Conservation (phyloP, 2,329 filamentous ascomycete genomes). For the Zelopaecilomyces penicillatus region DNA sequence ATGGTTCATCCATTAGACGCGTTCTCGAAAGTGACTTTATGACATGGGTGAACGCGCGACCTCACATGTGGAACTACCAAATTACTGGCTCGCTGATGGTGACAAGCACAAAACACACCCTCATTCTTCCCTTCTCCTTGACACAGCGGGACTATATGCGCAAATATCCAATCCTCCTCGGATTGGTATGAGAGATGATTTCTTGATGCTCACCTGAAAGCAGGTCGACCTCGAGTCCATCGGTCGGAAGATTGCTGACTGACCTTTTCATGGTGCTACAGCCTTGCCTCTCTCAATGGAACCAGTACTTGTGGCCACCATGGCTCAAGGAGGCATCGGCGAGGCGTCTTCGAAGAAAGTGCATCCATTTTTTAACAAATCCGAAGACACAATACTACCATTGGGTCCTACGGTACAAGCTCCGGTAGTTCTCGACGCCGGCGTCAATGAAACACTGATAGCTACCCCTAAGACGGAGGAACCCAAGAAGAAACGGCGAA, state of each 20-base stretch:
- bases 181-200: too few species aligned
- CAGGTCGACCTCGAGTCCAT: too few species aligned
- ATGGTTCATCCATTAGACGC: neutral
- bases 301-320: constrained; percentile 32
- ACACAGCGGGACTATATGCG: too few species aligned
- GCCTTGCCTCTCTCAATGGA: constrained; percentile 29
- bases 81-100: too few species aligned
- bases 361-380: constrained; percentile 46
- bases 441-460: neutral
- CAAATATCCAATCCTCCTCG: too few species aligned
- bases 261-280: neutral
- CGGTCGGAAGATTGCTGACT: too few species aligned
- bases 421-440: neutral
- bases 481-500: constrained; percentile 34
- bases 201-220: too few species aligned
- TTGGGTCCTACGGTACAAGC: constrained; percentile 1
- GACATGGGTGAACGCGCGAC: neutral
- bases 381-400: constrained; percentile 8
- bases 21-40: neutral
- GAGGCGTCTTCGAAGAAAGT: constrained; percentile 35
- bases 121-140: too few species aligned
- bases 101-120: too few species aligned
- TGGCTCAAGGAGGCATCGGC: constrained; percentile 32
- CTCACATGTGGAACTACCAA: too few species aligned
- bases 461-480: constrained; percentile 21